Evolutionary conservation across 371 early-diverging fungal species (phyloP).

Genomic region (Actinomucor elegans): DNA sequence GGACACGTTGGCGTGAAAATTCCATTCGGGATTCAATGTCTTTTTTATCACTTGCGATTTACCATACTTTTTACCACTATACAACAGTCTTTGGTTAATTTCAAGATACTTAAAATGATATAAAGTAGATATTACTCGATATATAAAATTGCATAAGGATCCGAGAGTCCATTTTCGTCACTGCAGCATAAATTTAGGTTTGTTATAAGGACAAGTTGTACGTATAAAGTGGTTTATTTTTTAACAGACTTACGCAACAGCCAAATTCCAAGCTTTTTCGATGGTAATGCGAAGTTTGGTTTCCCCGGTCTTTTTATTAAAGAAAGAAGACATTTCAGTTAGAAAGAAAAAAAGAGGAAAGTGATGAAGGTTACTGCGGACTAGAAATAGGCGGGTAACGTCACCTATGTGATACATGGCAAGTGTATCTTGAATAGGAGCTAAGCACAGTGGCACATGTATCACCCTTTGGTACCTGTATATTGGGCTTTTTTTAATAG

Average conservation of each 20-base stretch:
- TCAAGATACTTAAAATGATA: neutral
- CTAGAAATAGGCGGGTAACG: too few species aligned
- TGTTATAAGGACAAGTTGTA: neutral
- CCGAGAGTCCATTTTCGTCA: constrained; percentile 62
- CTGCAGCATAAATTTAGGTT: constrained; percentile 10
- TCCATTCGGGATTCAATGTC: constrained; percentile 76
- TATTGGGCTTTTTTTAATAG: too few species aligned
- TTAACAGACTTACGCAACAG: constrained; percentile 35
- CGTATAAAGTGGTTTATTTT: too few species aligned
- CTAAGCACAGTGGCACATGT: too few species aligned
- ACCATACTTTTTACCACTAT: constrained; percentile 53
- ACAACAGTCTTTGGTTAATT: neutral
- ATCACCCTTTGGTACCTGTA: too few species aligned
- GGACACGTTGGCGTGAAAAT: constrained; percentile 62
- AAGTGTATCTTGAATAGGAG: too few species aligned
- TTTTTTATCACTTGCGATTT: constrained; percentile 65
- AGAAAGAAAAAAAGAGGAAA: neutral
- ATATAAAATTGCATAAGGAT: constrained; percentile 55
- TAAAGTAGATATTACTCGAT: constrained; percentile 25
- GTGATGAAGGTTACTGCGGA: too few species aligned
- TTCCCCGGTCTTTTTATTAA: neutral
- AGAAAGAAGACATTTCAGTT: neutral
- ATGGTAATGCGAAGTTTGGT: constrained; percentile 28
- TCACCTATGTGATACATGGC: too few species aligned
- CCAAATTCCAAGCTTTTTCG: constrained; percentile 21